A percentile compares a stretch with the other conserved stretches of the same genome.
phyloP scores from a whole-genome alignment of 805 yeast species.

The Lachancea kluyveri region DNA sequence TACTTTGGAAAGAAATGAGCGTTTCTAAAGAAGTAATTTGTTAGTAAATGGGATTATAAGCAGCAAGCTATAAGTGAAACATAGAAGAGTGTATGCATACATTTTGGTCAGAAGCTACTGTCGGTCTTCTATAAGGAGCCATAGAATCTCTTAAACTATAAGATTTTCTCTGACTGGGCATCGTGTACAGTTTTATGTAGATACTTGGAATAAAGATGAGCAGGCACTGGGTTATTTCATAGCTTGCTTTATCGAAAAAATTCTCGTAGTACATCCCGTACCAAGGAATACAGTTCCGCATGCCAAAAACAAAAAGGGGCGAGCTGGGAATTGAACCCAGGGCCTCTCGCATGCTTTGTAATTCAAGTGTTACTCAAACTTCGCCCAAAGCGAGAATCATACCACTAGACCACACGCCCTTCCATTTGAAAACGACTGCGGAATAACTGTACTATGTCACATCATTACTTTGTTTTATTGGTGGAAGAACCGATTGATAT shows the following conservation, averaged over 20 bases:
- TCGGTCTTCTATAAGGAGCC: slow-evolving; percentile 17
- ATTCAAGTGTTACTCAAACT: slow-evolving; percentile 5
- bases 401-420: slow-evolving; percentile 38
- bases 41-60: too few species aligned
- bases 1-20: slow-evolving; percentile 5
- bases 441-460: too few species aligned
- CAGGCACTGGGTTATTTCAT: too few species aligned
- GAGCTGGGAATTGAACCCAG: slow-evolving; percentile 56
- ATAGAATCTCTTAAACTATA: slow-evolving; percentile 3
- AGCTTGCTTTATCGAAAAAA: too few species aligned
- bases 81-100: slow-evolving; percentile 7
- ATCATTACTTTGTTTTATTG: too few species aligned
- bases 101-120: slow-evolving; percentile 3
- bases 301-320: slow-evolving; percentile 30
- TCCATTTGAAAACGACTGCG: not conserved
- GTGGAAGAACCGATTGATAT: too few species aligned
- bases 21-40: slow-evolving; percentile 1
- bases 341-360: slow-evolving; percentile 46
- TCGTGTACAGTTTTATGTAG: too few species aligned
- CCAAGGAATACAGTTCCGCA: too few species aligned
- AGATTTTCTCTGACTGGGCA: slow-evolving; percentile 3
- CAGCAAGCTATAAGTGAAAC: too few species aligned
- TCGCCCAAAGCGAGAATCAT: slow-evolving; percentile 35
- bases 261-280: too few species aligned
- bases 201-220: too few species aligned